Conservation (phyloP, 768 basidiomycete genomes). For the Mycena crocata region DNA sequence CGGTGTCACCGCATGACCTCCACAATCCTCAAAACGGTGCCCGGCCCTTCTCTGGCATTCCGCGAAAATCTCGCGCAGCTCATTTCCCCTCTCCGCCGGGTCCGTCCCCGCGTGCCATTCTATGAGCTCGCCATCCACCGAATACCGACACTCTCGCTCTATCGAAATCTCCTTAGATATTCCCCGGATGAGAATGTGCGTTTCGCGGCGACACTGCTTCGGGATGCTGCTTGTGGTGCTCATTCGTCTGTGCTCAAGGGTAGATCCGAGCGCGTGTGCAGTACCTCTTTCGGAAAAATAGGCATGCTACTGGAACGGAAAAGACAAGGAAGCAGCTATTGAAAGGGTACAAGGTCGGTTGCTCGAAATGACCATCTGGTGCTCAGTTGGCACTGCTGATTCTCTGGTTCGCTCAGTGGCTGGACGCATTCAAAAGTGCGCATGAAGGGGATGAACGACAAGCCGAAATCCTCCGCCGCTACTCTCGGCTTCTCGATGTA, state of each 20-base stretch:
- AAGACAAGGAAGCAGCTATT: conserved; percentile 59
- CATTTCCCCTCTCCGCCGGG: conserved; percentile 67
- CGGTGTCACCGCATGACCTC: conserved; percentile 3
- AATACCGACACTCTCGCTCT: conserved; percentile 77
- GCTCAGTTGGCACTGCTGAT: neutral
- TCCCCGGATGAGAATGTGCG: conserved; percentile 69
- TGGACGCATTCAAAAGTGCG: conserved; percentile 67
- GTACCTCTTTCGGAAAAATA: conserved; percentile 63
- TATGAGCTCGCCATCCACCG: conserved; percentile 78
- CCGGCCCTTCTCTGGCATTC: conserved; percentile 53
- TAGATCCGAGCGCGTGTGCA: conserved; percentile 72
- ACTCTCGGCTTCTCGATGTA: conserved; percentile 65
- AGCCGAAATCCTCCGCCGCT: conserved; percentile 63
- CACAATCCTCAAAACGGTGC: conserved; percentile 1
- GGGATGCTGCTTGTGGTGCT: neutral
- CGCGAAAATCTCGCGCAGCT: conserved; percentile 64
- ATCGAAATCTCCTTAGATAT: conserved; percentile 72
- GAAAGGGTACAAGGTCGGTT: conserved; percentile 68
- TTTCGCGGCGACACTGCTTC: neutral
- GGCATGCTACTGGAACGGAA: conserved; percentile 64
- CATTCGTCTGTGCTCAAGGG: conserved; percentile 19
- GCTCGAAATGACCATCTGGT: neutral
- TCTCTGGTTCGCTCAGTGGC: conserved; percentile 57
- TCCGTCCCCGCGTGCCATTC: conserved; percentile 73
- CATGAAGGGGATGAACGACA: conserved; percentile 62